A percentile compares a stretch with the other conserved stretches of the same genome.
Evolutionary conservation across 805 yeast species (phyloP).

Genomic region (Kockiozyma suomiensis): DNA sequence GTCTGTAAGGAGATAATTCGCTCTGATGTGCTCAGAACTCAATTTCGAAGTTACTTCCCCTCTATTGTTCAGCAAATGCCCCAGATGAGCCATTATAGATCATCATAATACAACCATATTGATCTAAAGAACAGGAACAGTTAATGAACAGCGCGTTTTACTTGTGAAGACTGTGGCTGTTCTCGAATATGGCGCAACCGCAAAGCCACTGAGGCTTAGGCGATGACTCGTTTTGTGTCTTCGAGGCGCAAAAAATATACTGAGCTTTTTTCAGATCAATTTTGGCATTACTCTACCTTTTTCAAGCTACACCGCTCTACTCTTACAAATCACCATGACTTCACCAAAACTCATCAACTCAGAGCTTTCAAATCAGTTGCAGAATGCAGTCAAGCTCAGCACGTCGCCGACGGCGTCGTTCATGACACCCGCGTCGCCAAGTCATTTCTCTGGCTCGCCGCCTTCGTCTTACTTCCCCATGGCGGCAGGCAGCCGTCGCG

Average conservation of each 20-base stretch:
- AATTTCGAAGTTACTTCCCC: too few relatives aligned
- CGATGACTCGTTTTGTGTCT: neutral
- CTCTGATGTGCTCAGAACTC: too few relatives aligned
- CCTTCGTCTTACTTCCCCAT: slow-evolving; percentile 29
- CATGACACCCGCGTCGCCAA: slow-evolving; percentile 25
- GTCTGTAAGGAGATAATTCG: too few relatives aligned
- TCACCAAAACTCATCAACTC: slow-evolving; percentile 28
- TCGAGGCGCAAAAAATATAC: slow-evolving; percentile 5
- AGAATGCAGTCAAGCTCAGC: slow-evolving; percentile 31
- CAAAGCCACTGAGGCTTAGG: neutral
- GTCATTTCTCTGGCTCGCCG: slow-evolving; percentile 32
- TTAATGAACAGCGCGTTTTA: too few relatives aligned
- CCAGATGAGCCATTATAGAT: too few relatives aligned
- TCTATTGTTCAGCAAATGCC: too few relatives aligned
- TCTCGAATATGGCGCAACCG: slow-evolving; percentile 4
- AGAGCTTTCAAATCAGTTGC: slow-evolving; percentile 24
- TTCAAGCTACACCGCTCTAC: neutral
- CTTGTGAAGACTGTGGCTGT: too few relatives aligned
- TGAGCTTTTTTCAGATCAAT: neutral
- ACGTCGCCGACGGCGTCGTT: slow-evolving; percentile 31
- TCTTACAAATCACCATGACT: too few relatives aligned
- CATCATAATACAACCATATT: too few relatives aligned
- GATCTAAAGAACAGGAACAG: too few relatives aligned
- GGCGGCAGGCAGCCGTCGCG: slow-evolving; percentile 18
- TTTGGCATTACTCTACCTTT: too few relatives aligned